phyloP scores from a whole-genome alignment of 176 grass and related monocot genomes.

The Triticum dicoccoides region DNA sequence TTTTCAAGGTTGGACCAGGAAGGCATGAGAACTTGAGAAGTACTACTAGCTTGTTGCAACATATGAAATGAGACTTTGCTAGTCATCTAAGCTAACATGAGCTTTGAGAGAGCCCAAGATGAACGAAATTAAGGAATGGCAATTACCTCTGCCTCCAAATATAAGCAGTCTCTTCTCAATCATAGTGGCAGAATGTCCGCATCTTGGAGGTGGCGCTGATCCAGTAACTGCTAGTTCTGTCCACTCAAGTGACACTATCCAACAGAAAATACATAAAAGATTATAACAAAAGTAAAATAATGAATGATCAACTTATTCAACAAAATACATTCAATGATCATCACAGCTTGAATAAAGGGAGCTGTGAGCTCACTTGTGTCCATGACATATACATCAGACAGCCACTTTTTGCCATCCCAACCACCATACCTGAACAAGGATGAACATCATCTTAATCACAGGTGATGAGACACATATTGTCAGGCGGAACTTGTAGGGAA shows the following conservation, averaged over 20 bases:
- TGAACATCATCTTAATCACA: constrained; percentile 2
- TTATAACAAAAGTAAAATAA: background rate
- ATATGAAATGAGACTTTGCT: background rate
- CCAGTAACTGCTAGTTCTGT: constrained; percentile 77
- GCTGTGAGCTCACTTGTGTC: constrained; percentile 70
- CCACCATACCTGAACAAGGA: constrained; percentile 74
- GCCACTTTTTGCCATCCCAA: constrained; percentile 98
- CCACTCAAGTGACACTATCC: constrained; percentile 87
- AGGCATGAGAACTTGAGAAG: background rate
- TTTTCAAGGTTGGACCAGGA: background rate
- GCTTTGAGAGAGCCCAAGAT: background rate
- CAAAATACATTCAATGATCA: background rate
- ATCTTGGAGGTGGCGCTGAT: constrained; percentile 75
- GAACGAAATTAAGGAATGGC: background rate
- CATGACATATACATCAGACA: constrained; percentile 94
- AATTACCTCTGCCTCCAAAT: constrained; percentile 93
- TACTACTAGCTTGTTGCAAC: background rate
- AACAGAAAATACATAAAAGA: constrained; percentile 11
- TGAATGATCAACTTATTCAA: constrained; percentile 6
- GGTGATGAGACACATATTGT: background rate
- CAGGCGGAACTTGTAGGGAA: background rate
- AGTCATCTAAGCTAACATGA: background rate
- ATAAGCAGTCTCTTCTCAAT: constrained; percentile 91
- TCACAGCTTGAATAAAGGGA: constrained; percentile 22
- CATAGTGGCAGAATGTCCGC: constrained; percentile 94